Conservation (phyloP, 129 eudicot species). For the Lactuca sativa region DNA sequence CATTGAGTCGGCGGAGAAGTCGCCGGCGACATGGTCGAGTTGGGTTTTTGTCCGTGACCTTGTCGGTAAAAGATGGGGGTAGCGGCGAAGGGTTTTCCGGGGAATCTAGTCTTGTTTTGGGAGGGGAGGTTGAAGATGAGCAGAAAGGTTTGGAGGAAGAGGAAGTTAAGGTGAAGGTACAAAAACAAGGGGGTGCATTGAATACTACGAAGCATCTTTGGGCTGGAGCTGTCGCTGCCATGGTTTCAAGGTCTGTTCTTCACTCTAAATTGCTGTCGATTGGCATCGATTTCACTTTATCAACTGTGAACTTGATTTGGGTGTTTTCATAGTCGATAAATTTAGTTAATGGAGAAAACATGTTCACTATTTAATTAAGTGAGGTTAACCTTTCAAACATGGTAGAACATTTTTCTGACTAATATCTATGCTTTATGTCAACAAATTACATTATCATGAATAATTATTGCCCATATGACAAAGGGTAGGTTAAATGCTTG, state of each 20-base stretch:
- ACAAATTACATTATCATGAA: constrained; percentile 7
- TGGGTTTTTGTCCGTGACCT: constrained; percentile 56
- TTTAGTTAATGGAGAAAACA: no score
- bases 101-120: constrained; percentile 36
- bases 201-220: constrained; percentile 91
- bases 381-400: no score
- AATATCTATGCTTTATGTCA: neutral
- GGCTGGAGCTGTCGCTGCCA: constrained; percentile 99
- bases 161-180: constrained; percentile 21
- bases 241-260: constrained; percentile 73
- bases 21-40: constrained; percentile 23
- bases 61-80: constrained; percentile 30
- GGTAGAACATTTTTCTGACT: no score
- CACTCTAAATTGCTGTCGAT: neutral
- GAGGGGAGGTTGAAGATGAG: constrained; percentile 34
- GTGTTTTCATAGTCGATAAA: no score
- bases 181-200: constrained; percentile 54
- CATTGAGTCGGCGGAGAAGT: constrained; percentile 27
- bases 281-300: neutral
- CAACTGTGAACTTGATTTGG: no score
- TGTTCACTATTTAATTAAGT: no score
- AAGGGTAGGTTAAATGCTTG: no score
- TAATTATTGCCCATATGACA: neutral
- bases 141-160: constrained; percentile 16
- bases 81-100: constrained; percentile 27